Evolutionary conservation across 164 flowering plant genomes (phyloP), one percentile per base, ranked within the genome.

Genomic region (Umbilicus rupestris): DNA sequence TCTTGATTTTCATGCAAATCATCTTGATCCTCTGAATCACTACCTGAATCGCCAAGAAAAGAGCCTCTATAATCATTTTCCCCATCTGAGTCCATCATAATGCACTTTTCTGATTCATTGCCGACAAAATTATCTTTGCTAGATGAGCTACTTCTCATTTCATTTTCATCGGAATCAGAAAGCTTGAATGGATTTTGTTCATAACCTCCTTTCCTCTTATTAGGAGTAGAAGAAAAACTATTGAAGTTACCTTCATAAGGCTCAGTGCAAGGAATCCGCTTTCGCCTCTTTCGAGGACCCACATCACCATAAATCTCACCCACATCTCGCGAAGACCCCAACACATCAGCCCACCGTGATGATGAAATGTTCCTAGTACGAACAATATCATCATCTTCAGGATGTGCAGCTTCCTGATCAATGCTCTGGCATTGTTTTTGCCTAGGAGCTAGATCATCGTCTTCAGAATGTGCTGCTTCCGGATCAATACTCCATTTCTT

Each of bases 311-410:
- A 72, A 50, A 81, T 75, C 64, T 85, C 89, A 69, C 87, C 92
- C 63, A 82, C 92, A 78, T 90, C 85, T 67, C 68, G 75, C 12
- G 94, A 85, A 33, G 92, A 89, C 66, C 72, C 75, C 55, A 70
- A 67, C 35, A 82, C 87, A 76, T 76, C 83, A 55, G 97, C 97
- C 98, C 98, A 93, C 52, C 98, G 77, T n/a, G 98, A 93, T 22
- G 97, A 77, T 62, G 88, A 85, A 57, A 93, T 88, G 52, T 84
- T 80, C 73, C 87, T 65, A 0, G 81, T 78, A 3, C 88, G 80
- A 26, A 77, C 79, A 77, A 73, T 72, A 59, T 86, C 87, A 16
- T 87, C 98, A 50, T 85, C 86, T 62, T 83, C 96, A 39, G 75
- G 19, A 47, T 69, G 77, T 58, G 68, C 77, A 7, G 72, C 78